Base-by-base conservation (phyloP, 768 basidiomycete genomes). In the Naganishia randhawae region DNA sequence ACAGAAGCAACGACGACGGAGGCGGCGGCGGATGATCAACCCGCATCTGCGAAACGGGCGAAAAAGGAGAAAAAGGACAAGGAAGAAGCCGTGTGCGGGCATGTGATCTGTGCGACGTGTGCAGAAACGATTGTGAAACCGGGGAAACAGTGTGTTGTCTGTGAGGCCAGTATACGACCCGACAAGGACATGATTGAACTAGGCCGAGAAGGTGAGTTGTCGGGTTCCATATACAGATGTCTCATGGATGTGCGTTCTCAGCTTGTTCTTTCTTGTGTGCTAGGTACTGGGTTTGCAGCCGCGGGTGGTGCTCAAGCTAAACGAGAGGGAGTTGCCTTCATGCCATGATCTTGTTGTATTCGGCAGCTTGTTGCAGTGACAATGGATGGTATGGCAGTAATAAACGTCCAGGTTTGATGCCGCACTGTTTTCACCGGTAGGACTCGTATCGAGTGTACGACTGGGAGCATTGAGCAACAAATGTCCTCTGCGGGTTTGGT, bases 301-400 rank as follows among this genome's bases (percentile, higher is more conserved):
- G 93, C 94, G n/a, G 94, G 94, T 7, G 80, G 92, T 72, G 91
- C 92, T n/a, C 91, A 95, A 81, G 89, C 89, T 0, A 87, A 85
- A 41, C 88, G 85, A 77, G 83, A 82, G 32, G 92, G 91, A 1
- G 81, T 91, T 14, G 88, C 91, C 0, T 95, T 97, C 82, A 91
- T 67, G 57, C 57, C 57, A 25, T 61, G 41, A 25, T 22, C n/a
- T n/a, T n/a, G n/a, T n/a, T n/a, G n/a, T n/a, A n/a, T n/a, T n/a
- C n/a, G n/a, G n/a, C n/a, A n/a, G n/a, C n/a, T n/a, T n/a, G n/a
- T n/a, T n/a, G n/a, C n/a, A n/a, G n/a, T n/a, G n/a, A n/a, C n/a
- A n/a, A n/a, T n/a, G n/a, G n/a, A n/a, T n/a, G n/a, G n/a, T n/a
- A n/a, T n/a, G n/a, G n/a, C n/a, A n/a, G n/a, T n/a, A n/a, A n/a